phyloP scores from a whole-genome alignment of 2,329 filamentous ascomycete genomes.

The Talaromyces islandicus region DNA sequence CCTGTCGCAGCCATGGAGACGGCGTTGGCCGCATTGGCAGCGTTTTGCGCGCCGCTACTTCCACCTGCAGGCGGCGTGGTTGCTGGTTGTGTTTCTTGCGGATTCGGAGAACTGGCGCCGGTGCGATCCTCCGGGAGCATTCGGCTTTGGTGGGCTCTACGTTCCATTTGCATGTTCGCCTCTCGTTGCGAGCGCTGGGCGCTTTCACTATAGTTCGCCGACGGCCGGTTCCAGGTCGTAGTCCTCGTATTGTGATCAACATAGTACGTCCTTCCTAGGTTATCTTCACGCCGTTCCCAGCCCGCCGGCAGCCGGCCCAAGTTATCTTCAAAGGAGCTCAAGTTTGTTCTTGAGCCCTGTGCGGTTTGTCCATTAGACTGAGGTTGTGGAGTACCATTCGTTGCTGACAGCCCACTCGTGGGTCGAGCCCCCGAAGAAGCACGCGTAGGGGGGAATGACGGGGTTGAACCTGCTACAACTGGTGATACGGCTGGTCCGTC shows the following conservation, averaged over 20 bases:
- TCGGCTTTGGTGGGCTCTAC: constrained; percentile 87
- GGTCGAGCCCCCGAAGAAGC: constrained; percentile 29
- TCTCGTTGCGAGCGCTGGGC: constrained; percentile 76
- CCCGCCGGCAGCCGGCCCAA: constrained; percentile 86
- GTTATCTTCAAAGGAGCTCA: constrained; percentile 94
- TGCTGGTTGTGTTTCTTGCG: constrained; percentile 47
- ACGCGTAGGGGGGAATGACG: constrained; percentile 27
- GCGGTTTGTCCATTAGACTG: constrained; percentile 23
- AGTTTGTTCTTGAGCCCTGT: constrained; percentile 45
- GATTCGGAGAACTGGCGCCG: constrained; percentile 81
- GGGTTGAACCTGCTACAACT: constrained; percentile 14
- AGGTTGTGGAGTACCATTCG: constrained; percentile 34
- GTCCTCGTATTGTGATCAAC: constrained; percentile 96
- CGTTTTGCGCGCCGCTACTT: constrained; percentile 23
- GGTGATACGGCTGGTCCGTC: constrained; percentile 14
- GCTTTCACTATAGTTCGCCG: constrained; percentile 67
- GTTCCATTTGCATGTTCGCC: constrained; percentile 86
- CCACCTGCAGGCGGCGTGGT: constrained; percentile 40
- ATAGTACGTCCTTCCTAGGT: constrained; percentile 91
- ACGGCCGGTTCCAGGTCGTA: constrained; percentile 91
- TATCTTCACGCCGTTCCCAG: constrained; percentile 95
- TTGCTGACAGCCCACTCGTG: constrained; percentile 32
- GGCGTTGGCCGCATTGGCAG: constrained; percentile 48
- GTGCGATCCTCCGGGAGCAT: constrained; percentile 94
- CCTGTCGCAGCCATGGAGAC: constrained; percentile 91